These are phyloP conservation scores for Entomortierella parvispora DNA, from an alignment of 192 early-diverging fungal genomes.

Conservation along the genomic window DNA sequence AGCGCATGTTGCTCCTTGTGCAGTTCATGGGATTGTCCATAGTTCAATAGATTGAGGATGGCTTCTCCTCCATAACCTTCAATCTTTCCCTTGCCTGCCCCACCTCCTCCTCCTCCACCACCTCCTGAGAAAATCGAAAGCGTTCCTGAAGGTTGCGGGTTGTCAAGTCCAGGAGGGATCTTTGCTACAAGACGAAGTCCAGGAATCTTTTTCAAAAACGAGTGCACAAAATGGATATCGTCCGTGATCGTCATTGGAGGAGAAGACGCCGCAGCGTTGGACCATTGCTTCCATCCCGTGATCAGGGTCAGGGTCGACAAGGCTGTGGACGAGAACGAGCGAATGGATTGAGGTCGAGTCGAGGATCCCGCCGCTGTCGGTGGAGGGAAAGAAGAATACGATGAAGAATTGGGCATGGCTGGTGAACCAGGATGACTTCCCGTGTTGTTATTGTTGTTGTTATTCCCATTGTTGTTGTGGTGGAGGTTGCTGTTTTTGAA, in stretches of 20 bases:
- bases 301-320: slow-evolving; percentile 54
- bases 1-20: slow-evolving; percentile 18
- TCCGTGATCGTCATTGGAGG: slow-evolving; percentile 45
- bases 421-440: background rate
- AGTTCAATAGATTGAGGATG: slow-evolving; percentile 17
- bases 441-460: background rate
- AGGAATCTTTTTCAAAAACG: slow-evolving; percentile 53
- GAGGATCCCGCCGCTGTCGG: slow-evolving; percentile 9
- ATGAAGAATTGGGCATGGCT: slow-evolving; percentile 1
- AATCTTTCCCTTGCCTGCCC: slow-evolving; percentile 21
- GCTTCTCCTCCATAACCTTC: slow-evolving; percentile 31
- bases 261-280: slow-evolving; percentile 29
- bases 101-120: background rate
- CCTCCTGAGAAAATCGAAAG: too few relatives aligned
- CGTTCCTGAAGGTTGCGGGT: too few relatives aligned
- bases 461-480: too few relatives aligned
- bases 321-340: slow-evolving; percentile 53
- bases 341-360: slow-evolving; percentile 46
- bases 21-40: slow-evolving; percentile 5
- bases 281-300: slow-evolving; percentile 59
- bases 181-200: slow-evolving; percentile 53
- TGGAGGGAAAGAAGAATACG: slow-evolving; percentile 26
- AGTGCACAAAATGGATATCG: slow-evolving; percentile 62
- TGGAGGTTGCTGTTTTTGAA: slow-evolving; percentile 5
- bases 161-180: slow-evolving; percentile 38